Conservation (phyloP, 2,329 filamentous ascomycete genomes). For the Lachnum nothofagi region DNA sequence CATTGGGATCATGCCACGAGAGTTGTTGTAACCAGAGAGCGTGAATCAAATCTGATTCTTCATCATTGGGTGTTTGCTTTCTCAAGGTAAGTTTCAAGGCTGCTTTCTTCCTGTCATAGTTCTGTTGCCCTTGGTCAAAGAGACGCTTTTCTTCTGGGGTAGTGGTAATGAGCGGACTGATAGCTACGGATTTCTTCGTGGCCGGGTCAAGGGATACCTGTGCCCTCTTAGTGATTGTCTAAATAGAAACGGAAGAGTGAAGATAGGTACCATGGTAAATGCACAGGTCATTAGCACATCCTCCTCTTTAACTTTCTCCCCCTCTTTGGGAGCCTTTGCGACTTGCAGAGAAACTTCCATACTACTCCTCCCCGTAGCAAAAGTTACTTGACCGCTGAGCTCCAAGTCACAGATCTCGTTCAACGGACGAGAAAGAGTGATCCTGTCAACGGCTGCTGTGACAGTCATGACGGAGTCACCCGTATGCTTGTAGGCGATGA, state of each 20-base stretch:
- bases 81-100: constrained; percentile 54
- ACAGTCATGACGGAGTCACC: constrained; percentile 49
- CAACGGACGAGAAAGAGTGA: constrained; percentile 53
- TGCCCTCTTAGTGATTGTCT: background rate
- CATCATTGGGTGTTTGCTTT: constrained; percentile 61
- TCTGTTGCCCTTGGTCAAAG: constrained; percentile 58
- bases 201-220: constrained; percentile 55
- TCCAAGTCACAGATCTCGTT: constrained; percentile 67
- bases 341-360: constrained; percentile 68
- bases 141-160: constrained; percentile 58
- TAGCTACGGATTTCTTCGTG: constrained; percentile 60
- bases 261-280: constrained; percentile 60
- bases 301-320: constrained; percentile 47
- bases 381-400: constrained; percentile 49
- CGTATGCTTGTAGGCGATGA: constrained; percentile 66
- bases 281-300: constrained; percentile 66
- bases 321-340: constrained; percentile 54
- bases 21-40: constrained; percentile 64
- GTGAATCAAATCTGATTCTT: constrained; percentile 66
- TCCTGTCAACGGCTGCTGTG: constrained; percentile 37
- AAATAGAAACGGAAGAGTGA: background rate
- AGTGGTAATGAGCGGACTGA: constrained; percentile 55
- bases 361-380: constrained; percentile 61
- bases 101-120: constrained; percentile 61
- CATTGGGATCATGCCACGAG: constrained; percentile 56